Conservation (phyloP, 2,329 filamentous ascomycete species). For the Diaporthe longicolla region DNA sequence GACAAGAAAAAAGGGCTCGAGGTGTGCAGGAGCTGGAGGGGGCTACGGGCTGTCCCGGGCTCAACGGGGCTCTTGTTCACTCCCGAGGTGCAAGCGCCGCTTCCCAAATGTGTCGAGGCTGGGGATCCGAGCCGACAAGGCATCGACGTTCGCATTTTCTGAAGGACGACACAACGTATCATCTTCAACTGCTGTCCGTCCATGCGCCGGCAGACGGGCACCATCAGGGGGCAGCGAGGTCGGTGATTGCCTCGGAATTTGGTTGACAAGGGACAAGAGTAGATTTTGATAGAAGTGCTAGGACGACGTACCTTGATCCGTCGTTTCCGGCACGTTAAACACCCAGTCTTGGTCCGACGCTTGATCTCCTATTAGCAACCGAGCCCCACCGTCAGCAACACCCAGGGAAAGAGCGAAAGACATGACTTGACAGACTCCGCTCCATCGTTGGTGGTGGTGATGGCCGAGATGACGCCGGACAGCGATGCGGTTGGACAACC, state of each 20-base stretch:
- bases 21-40: background rate
- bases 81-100: background rate
- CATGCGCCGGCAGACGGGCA: background rate
- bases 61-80: background rate
- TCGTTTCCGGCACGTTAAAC: conserved; percentile 72
- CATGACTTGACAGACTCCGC: conserved; percentile 32
- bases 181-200: background rate
- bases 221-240: background rate
- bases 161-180: background rate
- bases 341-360: conserved; percentile 74
- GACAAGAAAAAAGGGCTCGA: background rate
- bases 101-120: background rate
- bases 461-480: background rate
- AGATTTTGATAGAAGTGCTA: background rate
- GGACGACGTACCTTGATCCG: conserved; percentile 71
- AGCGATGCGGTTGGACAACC: conserved; percentile 8
- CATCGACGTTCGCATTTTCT: background rate
- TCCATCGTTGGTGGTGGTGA: conserved; percentile 14
- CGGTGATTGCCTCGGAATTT: no score
- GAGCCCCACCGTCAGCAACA: conserved; percentile 48
- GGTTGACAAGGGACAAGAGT: background rate
- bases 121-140: background rate
- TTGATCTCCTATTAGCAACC: conserved; percentile 68
- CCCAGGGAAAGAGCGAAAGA: conserved; percentile 40
- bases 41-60: conserved; percentile 15